Evolutionary conservation across 305 asterid species (phyloP).

Genomic region (Lippia alba): DNA sequence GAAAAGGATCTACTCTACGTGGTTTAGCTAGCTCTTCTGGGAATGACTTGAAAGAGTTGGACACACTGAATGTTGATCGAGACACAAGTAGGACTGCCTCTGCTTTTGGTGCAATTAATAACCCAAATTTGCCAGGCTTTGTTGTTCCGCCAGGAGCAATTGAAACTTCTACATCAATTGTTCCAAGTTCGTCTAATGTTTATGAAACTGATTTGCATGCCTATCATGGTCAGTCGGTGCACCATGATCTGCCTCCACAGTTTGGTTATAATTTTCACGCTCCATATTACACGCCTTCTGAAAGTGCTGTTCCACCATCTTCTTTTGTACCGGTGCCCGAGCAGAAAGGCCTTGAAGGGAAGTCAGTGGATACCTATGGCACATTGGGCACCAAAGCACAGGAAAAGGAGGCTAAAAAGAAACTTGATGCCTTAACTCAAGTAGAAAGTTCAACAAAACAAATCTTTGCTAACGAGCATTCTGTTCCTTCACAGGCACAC

Average conservation of each 20-base stretch:
- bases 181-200: conserved; percentile 40
- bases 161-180: conserved; percentile 45
- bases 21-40: conserved; percentile 53
- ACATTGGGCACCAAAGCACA: conserved; percentile 41
- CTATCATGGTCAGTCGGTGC: conserved; percentile 35
- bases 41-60: conserved; percentile 60
- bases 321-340: conserved; percentile 41
- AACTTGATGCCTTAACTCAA: conserved; percentile 39
- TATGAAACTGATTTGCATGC: conserved; percentile 43
- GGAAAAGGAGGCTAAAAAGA: conserved; percentile 45
- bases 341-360: conserved; percentile 47
- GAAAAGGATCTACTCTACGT: conserved; percentile 49
- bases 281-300: conserved; percentile 41
- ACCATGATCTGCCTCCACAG: conserved; percentile 39
- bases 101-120: conserved; percentile 44
- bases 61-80: conserved; percentile 44
- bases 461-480: conserved; percentile 34
- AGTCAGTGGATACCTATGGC: conserved; percentile 33
- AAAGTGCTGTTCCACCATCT: conserved; percentile 43
- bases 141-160: conserved; percentile 38
- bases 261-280: conserved; percentile 41
- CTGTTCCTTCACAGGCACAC: conserved; percentile 19
- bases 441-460: conserved; percentile 42
- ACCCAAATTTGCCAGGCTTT: conserved; percentile 43
- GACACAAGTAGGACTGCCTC: conserved; percentile 46